These are phyloP conservation scores for Aspergillus sp. DNA, from an alignment of 2,329 filamentous ascomycete genomes.

Conservation along the genomic window DNA sequence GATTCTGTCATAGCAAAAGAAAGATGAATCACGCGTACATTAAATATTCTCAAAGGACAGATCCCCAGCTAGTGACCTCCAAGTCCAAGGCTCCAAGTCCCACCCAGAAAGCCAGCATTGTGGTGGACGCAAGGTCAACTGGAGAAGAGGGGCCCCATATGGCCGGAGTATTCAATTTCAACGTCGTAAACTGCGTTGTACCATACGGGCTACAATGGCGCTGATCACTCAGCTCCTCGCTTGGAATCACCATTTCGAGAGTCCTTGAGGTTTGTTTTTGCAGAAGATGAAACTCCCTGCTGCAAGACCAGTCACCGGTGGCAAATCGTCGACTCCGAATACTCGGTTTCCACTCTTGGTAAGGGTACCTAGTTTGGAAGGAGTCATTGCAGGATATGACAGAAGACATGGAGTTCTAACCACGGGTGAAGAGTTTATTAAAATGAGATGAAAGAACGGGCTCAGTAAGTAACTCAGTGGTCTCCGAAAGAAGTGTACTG, in stretches of 20 bases:
- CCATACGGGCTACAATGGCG: background rate
- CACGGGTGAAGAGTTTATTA: too few relatives aligned
- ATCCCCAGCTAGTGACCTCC: too few relatives aligned
- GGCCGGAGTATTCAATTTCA: background rate
- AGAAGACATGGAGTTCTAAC: background rate
- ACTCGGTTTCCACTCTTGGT: background rate
- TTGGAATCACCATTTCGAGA: background rate
- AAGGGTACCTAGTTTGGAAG: too few relatives aligned
- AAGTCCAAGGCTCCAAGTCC: too few relatives aligned
- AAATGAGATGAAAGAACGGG: too few relatives aligned
- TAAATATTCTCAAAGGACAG: too few relatives aligned
- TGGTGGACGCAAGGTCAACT: background rate
- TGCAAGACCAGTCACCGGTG: background rate
- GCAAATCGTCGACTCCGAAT: background rate
- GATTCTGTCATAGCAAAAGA: too few relatives aligned
- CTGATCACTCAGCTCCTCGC: background rate
- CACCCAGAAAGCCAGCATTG: too few relatives aligned
- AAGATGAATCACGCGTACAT: too few relatives aligned
- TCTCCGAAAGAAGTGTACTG: too few relatives aligned
- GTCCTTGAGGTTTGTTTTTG: background rate
- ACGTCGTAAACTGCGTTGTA: background rate
- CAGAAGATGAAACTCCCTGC: background rate
- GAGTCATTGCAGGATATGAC: background rate
- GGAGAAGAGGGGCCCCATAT: background rate
- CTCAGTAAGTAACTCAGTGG: too few relatives aligned